A percentile compares a stretch with the other conserved stretches of the same genome.
These are phyloP conservation scores for Coemansia sp. DNA, from an alignment of 192 early-diverging fungal species.

Conservation along the genomic window DNA sequence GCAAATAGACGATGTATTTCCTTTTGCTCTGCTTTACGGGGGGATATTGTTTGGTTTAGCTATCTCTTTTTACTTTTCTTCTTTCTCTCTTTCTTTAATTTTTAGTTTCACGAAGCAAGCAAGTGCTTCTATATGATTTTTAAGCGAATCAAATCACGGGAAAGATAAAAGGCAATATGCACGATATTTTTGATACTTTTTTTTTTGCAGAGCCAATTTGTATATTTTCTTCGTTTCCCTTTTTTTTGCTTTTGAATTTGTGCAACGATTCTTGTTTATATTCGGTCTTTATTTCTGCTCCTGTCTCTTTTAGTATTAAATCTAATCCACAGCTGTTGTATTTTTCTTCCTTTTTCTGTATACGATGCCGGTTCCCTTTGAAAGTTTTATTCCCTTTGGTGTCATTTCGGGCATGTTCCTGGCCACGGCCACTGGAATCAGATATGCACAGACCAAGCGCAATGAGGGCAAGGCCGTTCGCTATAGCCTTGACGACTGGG, in stretches of 20 bases:
- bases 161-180: background rate
- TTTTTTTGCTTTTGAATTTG: too few relatives aligned
- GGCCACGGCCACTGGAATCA: slow-evolving; percentile 59
- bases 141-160: background rate
- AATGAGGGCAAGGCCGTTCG: slow-evolving; percentile 67
- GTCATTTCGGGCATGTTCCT: slow-evolving; percentile 66
- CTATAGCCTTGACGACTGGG: slow-evolving; percentile 70
- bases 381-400: slow-evolving; percentile 72
- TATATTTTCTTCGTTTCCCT: background rate
- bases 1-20: background rate
- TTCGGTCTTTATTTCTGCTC: too few relatives aligned
- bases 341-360: background rate
- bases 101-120: too few relatives aligned
- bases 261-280: too few relatives aligned
- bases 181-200: background rate
- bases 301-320: slow-evolving; percentile 4
- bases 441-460: slow-evolving; percentile 56
- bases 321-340: background rate
- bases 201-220: background rate
- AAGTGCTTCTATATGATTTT: background rate
- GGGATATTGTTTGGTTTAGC: too few relatives aligned
- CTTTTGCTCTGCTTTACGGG: too few relatives aligned
- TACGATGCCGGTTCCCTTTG: slow-evolving; percentile 73
- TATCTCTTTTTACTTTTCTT: background rate
- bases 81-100: too few relatives aligned